These are phyloP conservation scores for Auricularia sp. DNA, from an alignment of 768 basidiomycete genomes.

Conservation along the genomic window DNA sequence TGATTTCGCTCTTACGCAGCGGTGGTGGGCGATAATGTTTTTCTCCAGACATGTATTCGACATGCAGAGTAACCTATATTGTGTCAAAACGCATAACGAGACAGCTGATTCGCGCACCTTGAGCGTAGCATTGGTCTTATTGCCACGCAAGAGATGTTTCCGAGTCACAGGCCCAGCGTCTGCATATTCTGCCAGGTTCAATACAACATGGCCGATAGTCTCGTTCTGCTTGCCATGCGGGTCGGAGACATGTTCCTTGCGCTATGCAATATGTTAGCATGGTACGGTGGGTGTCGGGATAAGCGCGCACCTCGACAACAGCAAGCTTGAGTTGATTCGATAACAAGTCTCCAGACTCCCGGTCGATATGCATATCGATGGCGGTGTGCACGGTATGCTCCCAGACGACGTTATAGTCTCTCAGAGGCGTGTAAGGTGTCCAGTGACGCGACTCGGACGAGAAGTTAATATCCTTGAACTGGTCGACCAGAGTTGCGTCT, in stretches of 20 bases:
- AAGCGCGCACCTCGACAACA: constrained; percentile 40
- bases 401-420: constrained; percentile 59
- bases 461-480: constrained; percentile 1
- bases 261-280: background rate
- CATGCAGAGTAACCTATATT: constrained; percentile 48
- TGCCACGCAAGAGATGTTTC: constrained; percentile 57
- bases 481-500: background rate
- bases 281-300: background rate
- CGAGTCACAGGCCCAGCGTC: constrained; percentile 48
- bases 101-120: constrained; percentile 34
- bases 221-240: constrained; percentile 25
- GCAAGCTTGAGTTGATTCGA: constrained; percentile 58
- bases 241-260: constrained; percentile 27
- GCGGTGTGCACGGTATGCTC: constrained; percentile 45
- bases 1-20: constrained; percentile 61
- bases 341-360: constrained; percentile 38
- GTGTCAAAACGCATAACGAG: background rate
- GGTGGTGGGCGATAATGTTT: constrained; percentile 52
- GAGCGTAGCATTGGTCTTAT: constrained; percentile 71
- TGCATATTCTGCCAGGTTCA: constrained; percentile 71
- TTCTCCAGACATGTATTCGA: constrained; percentile 46
- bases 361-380: constrained; percentile 52
- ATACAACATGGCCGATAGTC: constrained; percentile 49
- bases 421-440: constrained; percentile 49
- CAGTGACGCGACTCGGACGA: constrained; percentile 42